Conservation (phyloP, 257 asterid genomes). For the Datura wrightii region DNA sequence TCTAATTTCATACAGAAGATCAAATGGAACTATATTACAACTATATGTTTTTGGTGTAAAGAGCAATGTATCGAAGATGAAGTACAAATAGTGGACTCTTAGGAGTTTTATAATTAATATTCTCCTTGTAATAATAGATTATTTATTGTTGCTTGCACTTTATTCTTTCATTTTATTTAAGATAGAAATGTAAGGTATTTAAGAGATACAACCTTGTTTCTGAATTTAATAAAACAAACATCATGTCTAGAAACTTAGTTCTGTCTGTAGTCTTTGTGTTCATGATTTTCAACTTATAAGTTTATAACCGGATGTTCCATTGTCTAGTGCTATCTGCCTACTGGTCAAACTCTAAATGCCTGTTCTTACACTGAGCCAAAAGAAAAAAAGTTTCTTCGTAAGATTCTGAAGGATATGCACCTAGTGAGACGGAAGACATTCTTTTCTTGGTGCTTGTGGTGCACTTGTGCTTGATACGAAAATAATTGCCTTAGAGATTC, state of each 20-base stretch:
- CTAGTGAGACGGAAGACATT: background rate
- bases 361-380: slow-evolving; percentile 9
- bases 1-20: too few species aligned
- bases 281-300: background rate
- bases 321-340: background rate
- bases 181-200: background rate
- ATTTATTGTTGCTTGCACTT: background rate
- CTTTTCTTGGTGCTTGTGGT: slow-evolving; percentile 4
- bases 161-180: background rate
- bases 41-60: too few species aligned
- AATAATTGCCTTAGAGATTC: background rate
- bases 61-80: too few species aligned
- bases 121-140: background rate
- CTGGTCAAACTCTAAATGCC: background rate
- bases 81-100: too few species aligned
- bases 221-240: background rate
- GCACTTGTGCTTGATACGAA: background rate
- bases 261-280: background rate
- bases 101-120: too few species aligned
- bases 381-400: background rate
- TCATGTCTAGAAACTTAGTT: background rate
- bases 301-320: background rate
- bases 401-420: background rate
- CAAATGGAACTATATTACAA: too few species aligned
- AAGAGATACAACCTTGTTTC: background rate